These are phyloP conservation scores for Malus fusca DNA, from an alignment of 306 rosid genomes.

Conservation along the genomic window DNA sequence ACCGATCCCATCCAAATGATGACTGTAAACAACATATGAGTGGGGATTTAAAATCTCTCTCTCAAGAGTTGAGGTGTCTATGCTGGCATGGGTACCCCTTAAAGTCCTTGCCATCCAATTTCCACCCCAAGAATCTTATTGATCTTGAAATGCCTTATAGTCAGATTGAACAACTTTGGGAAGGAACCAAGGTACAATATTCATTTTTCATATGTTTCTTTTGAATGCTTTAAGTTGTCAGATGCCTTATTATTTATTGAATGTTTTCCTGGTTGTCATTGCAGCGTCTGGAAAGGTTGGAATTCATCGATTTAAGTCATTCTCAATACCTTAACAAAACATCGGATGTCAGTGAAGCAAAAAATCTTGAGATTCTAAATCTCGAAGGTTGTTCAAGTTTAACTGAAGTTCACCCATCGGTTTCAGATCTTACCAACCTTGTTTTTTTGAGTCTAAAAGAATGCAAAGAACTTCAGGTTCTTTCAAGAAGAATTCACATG, in stretches of 20 bases:
- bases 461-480: too few relatives aligned
- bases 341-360: slow-evolving; percentile 7
- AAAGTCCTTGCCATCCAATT: neutral
- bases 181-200: neutral
- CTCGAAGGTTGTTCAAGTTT: slow-evolving; percentile 1
- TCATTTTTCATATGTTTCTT: neutral
- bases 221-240: neutral
- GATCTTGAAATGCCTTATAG: slow-evolving; percentile 8
- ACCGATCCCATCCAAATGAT: neutral
- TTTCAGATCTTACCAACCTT: neutral
- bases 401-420: neutral
- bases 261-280: neutral
- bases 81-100: slow-evolving; percentile 16
- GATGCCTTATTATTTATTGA: neutral
- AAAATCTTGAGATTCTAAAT: neutral
- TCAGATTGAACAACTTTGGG: neutral
- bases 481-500: too few relatives aligned
- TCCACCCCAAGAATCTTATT: slow-evolving; percentile 7
- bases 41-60: neutral
- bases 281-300: slow-evolving; percentile 7
- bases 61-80: slow-evolving; percentile 10
- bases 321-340: neutral
- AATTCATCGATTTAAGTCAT: neutral
- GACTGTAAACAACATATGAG: too few relatives aligned
- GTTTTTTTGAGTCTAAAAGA: too few relatives aligned